Base-by-base conservation (phyloP, 768 basidiomycete genomes). In the Rhodocollybia butyracea region DNA sequence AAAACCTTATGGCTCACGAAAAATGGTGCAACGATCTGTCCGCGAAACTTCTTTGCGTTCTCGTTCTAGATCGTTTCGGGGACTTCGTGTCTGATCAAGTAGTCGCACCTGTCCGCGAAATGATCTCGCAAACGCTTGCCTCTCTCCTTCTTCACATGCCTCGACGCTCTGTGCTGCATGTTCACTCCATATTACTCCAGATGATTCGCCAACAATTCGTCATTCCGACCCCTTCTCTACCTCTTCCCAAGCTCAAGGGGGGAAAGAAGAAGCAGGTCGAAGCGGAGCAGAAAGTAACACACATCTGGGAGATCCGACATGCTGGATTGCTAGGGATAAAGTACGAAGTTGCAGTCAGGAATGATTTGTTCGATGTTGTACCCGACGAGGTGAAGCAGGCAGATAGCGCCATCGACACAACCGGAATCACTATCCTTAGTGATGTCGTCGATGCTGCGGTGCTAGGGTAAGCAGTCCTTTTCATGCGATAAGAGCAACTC, bases 31-130 rank as follows among this genome's bases (percentile, higher is more conserved):
- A 95, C 58, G 84, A 87, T 56, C 73, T 98, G 15, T 88, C 92
- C 2, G 84, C 91, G 10, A 88, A 88, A 61, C 82, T 97, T 48
- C 80, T 98, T 2, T 89, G 87, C 61, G 85, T 98, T 8, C 89
- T 98, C 59, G 89, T 96, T 30, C 77, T 98, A 24, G 97, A 99
- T 68, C 86, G 97, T n/a, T 99, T 99, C 63, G 94, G 95, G 2
- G 97, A 99, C 70, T 99, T 95, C 66, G 86, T 97, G 32, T 91
- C 94, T 0, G 97, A 99, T 66, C 94, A 95, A 74, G 94, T 98
- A 39, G 84, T 98, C 11, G 97, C 97, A 11, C 97, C 97, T 39
- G 96, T 99, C 7, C 84, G 97, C 55, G 97, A 99, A 68, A 95
- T 91, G 0, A 93, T 94, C 7, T 93, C 93, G 11, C 96, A 98